Base-by-base conservation (phyloP, 805 yeast genomes). In the Metschnikowia anglica region DNA sequence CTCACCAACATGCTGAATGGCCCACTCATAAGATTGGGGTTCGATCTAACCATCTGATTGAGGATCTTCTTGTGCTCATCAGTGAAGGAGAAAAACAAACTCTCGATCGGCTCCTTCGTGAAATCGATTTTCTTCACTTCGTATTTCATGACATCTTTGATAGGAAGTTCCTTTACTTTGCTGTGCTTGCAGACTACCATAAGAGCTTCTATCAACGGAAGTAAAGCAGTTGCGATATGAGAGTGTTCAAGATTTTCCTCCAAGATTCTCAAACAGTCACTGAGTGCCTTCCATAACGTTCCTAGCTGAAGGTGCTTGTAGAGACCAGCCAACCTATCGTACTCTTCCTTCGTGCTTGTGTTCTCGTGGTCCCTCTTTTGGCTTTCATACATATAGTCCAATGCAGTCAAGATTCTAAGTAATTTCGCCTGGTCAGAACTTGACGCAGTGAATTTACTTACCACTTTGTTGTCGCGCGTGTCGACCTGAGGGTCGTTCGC, bases 141-240 rank as follows among this genome's bases (percentile, higher is more conserved):
- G 57, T 76, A 85, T 54, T 79, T 82, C 24, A 71, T 62, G 5
- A 62, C 65, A 43, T 80, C 87, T 44, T 77, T 74, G 6, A 73
- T 67, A 48, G 71, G 82, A 43, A 74, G 64, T 39, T 77, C 83
- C 55, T 74, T 76, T 30, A 80, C 82, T 47, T 77, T 77, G 52
- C 88, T 79, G 56, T 87, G 95, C 57, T 90, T 90, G 65, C 96
- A 89, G n/a, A 93, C 93, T 37, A 91, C 96, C 95, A 93, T 88
- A 43, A 93, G 70, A 0, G 96, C 82, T 60, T 91, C 99, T 47
- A 91, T 88, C 47, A 89, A 63, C 0, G 98, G 97, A 18, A 91
- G 69, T 18, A 90, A 65, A 1, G 87, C 83, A 1, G 95, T 84
- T 0, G 96, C 89, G 34, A 88, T 79, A 37, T 56, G 61, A 1